A percentile compares a stretch with the other conserved stretches of the same genome.
Conservation (phyloP, 768 basidiomycete species). For the Hericium coralloides region DNA sequence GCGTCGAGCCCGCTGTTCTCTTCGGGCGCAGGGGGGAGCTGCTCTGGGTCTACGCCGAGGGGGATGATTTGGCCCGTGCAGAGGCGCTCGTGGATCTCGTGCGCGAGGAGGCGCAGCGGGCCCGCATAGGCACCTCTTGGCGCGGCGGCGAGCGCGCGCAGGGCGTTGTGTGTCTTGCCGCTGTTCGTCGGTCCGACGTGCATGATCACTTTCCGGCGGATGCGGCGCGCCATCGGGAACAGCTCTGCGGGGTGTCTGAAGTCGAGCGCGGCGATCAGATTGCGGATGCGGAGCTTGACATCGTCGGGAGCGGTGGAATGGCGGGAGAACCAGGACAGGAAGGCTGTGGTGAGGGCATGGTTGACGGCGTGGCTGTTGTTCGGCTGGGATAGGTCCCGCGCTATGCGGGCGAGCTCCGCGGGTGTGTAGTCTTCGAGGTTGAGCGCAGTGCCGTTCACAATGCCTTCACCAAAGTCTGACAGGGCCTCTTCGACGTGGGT, state of each 20-base stretch:
- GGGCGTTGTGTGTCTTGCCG: slow-evolving; percentile 91
- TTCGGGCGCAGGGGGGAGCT: slow-evolving; percentile 25
- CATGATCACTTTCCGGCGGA: slow-evolving; percentile 76
- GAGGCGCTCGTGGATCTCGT: slow-evolving; percentile 88
- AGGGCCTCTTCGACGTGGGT: slow-evolving; percentile 34
- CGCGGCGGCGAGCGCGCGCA: slow-evolving; percentile 79
- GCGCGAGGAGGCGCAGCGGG: slow-evolving; percentile 85
- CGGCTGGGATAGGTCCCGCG: slow-evolving; percentile 23
- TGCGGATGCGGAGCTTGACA: slow-evolving; percentile 20
- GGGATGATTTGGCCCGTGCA: slow-evolving; percentile 87
- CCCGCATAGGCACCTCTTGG: slow-evolving; percentile 77
- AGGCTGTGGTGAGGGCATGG: slow-evolving; percentile 39
- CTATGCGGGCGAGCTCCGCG: slow-evolving; percentile 37
- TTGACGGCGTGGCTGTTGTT: slow-evolving; percentile 28
- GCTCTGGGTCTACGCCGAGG: slow-evolving; percentile 42
- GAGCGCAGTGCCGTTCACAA: slow-evolving; percentile 20
- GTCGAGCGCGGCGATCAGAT: slow-evolving; percentile 24
- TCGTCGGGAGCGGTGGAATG: slow-evolving; percentile 5
- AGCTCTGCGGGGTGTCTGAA: slow-evolving; percentile 38
- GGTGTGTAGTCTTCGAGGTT: slow-evolving; percentile 19
- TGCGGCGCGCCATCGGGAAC: slow-evolving; percentile 42
- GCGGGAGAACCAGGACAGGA: slow-evolving; percentile 39
- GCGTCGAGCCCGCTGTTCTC: slow-evolving; percentile 28
- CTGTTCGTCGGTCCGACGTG: slow-evolving; percentile 98
- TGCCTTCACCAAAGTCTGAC: slow-evolving; percentile 28